Evolutionary conservation across 257 asterid genomes (phyloP).

Genomic region (Solanum bukasovii): DNA sequence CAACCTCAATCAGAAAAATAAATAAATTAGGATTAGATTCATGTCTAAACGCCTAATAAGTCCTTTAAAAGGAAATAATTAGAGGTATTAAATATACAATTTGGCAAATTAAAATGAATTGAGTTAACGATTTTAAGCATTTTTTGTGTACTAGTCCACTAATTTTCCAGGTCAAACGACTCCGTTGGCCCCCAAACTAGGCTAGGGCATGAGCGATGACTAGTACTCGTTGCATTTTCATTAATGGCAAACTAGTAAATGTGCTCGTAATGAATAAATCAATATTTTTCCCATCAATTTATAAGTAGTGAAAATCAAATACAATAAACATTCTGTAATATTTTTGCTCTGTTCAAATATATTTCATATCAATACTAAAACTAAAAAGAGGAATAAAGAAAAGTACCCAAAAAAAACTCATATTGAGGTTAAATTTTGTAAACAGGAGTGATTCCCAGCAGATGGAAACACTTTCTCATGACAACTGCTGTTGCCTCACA

Average conservation of each 20-base stretch:
- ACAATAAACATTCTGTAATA: background rate
- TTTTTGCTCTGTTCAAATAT: background rate
- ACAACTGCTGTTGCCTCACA: slow-evolving; percentile 95
- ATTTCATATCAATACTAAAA: background rate
- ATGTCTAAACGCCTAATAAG: background rate
- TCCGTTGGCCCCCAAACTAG: background rate
- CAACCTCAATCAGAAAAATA: background rate
- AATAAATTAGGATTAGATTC: background rate
- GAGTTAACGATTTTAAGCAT: background rate
- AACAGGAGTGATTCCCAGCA: slow-evolving; percentile 89
- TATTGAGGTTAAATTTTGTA: slow-evolving; percentile 46
- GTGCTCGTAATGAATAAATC: background rate
- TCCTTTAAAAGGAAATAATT: background rate
- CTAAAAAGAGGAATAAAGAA: background rate
- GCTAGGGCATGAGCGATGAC: background rate
- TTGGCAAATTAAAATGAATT: accelerated
- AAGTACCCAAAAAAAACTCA: background rate
- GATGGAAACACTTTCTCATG: slow-evolving; percentile 77
- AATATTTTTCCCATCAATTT: background rate
- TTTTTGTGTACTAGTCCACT: background rate
- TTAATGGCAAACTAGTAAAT: background rate
- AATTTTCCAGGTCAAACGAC: background rate
- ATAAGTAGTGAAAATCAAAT: background rate
- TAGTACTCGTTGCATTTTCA: background rate
- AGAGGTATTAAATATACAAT: background rate